phyloP scores from a whole-genome alignment of 1,139 yeast genomes.

The Lodderomyces pseudojiufengensis region DNA sequence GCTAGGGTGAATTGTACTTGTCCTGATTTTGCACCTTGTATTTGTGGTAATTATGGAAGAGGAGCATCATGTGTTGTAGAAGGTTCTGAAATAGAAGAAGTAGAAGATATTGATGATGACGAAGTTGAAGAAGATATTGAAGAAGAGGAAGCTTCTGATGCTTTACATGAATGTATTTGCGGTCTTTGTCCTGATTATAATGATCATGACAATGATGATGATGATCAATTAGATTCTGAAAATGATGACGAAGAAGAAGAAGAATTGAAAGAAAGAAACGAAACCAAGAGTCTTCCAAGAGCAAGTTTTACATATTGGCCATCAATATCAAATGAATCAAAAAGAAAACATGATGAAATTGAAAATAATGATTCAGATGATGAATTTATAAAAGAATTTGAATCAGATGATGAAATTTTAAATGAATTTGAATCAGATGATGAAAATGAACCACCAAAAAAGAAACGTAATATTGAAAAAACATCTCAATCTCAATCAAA shows the following conservation, averaged over 20 bases:
- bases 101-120: background rate
- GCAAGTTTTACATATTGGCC: no score
- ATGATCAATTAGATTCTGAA: background rate
- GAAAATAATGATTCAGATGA: constrained; percentile 1
- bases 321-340: no score
- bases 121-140: background rate
- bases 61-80: no score
- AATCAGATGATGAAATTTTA: background rate
- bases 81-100: constrained; percentile 1
- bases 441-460: constrained; percentile 11
- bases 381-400: background rate
- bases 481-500: constrained; percentile 3
- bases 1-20: constrained; percentile 1
- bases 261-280: constrained; percentile 1
- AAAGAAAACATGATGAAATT: background rate
- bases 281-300: no score
- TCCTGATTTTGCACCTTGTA: background rate
- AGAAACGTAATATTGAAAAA: constrained; percentile 9
- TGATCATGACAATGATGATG: background rate
- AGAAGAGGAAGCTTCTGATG: no score
- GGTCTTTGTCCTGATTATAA: background rate
- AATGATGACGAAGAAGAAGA: constrained; percentile 1
- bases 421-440: background rate
- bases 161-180: background rate
- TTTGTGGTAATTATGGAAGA: background rate